Conservation (phyloP, 306 rosid species). For the Abrus pulchellus region DNA sequence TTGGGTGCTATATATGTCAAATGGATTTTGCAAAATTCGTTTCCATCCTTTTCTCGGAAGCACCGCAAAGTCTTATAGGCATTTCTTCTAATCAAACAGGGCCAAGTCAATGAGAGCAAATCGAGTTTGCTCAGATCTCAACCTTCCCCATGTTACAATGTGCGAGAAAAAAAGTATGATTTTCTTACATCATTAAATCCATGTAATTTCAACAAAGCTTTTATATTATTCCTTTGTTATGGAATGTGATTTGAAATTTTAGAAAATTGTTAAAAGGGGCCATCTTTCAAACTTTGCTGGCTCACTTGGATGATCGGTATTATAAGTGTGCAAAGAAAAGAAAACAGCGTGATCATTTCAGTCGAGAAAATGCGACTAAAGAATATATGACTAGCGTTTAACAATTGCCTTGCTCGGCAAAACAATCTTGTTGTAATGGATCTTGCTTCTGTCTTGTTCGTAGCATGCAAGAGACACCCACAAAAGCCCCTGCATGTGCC, state of each 20-base stretch:
- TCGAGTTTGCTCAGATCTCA: conserved; percentile 7
- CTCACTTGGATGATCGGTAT: not conserved
- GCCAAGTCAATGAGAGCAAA: conserved; percentile 35
- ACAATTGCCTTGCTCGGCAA: conserved; percentile 26
- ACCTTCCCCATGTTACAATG: not conserved
- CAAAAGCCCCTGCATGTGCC: conserved; percentile 47
- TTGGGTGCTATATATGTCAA: conserved; percentile 40
- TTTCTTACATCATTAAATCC: conserved; percentile 12
- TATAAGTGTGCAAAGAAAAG: not conserved
- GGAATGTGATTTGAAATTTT: not conserved
- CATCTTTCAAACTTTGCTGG: not conserved
- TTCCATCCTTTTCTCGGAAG: conserved; percentile 45
- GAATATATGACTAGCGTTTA: conserved; percentile 20
- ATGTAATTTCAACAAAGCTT: not conserved
- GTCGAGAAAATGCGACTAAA: conserved; percentile 11
- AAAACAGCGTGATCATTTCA: not conserved
- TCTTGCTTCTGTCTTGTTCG: conserved; percentile 50
- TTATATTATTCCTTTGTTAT: not conserved
- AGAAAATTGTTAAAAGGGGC: not conserved
- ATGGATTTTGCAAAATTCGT: conserved; percentile 48
- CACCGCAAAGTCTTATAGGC: conserved; percentile 44
- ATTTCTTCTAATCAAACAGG: conserved; percentile 31
- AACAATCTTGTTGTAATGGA: conserved; percentile 43
- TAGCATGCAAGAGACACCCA: conserved; percentile 49
- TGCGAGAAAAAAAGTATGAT: not conserved